Percentiles rank a stretch among this genome's conserved stretches.
Conservation (phyloP, 1,284 basidiomycete species). For the Ceratobasidium sp. region DNA sequence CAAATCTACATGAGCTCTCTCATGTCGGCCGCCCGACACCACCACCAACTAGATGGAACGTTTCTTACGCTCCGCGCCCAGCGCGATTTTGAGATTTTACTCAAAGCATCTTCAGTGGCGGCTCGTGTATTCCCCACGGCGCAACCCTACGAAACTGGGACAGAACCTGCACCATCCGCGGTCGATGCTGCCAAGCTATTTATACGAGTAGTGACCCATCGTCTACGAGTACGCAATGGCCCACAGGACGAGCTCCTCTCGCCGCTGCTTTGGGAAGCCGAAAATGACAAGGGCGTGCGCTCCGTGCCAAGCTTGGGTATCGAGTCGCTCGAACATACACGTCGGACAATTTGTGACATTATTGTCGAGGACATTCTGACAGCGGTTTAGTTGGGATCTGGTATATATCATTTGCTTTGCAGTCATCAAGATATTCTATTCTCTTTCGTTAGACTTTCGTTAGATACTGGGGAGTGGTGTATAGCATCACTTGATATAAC, state of each 20-base stretch:
- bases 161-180: constrained; percentile 31
- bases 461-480: too few species aligned
- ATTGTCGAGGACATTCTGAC: constrained; percentile 41
- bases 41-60: constrained; percentile 75
- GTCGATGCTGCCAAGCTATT: constrained; percentile 41
- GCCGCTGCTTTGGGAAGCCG: constrained; percentile 38
- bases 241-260: constrained; percentile 29
- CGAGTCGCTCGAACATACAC: constrained; percentile 29
- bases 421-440: constrained; percentile 12
- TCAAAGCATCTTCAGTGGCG: constrained; percentile 73
- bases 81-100: constrained; percentile 71
- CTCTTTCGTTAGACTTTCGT: neutral
- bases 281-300: constrained; percentile 15
- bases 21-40: constrained; percentile 78
- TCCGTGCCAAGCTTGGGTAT: constrained; percentile 34
- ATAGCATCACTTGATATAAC: too few species aligned
- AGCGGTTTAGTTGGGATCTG: constrained; percentile 2
- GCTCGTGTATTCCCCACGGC: constrained; percentile 33
- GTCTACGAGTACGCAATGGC: constrained; percentile 30
- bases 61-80: constrained; percentile 72
- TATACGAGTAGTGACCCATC: constrained; percentile 34
- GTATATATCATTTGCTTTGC: neutral
- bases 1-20: constrained; percentile 77
- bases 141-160: constrained; percentile 5
- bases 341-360: constrained; percentile 40